Conservation (phyloP, 306 rosid species). For the Cucurbita moschata region DNA sequence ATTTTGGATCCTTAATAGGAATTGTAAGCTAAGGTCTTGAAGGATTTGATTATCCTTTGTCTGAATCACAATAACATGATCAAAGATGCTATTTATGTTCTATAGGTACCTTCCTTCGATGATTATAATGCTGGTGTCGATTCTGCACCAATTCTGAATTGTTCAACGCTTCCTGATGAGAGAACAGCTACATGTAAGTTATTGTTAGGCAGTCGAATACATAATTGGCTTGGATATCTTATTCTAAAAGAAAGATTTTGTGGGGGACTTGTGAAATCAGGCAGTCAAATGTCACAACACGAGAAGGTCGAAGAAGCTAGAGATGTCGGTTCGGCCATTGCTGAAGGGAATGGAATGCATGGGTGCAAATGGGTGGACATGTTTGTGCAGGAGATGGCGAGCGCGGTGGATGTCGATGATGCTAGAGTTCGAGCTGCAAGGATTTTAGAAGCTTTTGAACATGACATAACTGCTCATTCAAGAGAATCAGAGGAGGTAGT, state of each 20-base stretch:
- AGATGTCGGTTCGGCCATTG: neutral
- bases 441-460: slow-evolving; percentile 25
- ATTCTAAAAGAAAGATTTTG: neutral
- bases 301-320: slow-evolving; percentile 12
- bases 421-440: slow-evolving; percentile 23
- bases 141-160: slow-evolving; percentile 4
- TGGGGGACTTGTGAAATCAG: slow-evolving; percentile 5
- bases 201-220: neutral
- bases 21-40: neutral
- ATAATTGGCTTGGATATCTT: neutral
- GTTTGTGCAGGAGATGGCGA: slow-evolving; percentile 28
- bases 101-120: slow-evolving; percentile 5
- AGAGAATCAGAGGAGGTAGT: slow-evolving; percentile 23
- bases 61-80: slow-evolving; percentile 8
- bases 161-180: slow-evolving; percentile 3
- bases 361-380: slow-evolving; percentile 25
- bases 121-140: slow-evolving; percentile 4
- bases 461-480: slow-evolving; percentile 8
- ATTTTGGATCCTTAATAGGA: neutral
- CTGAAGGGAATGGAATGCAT: neutral
- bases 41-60: neutral
- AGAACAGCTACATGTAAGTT: slow-evolving; percentile 14
- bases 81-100: slow-evolving; percentile 18
- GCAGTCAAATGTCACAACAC: slow-evolving; percentile 14
- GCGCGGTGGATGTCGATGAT: slow-evolving; percentile 16